Percentiles rank a stretch among this genome's conserved stretches.
Evolutionary conservation across 768 basidiomycete species (phyloP).

Genomic region (Leccinum sublutescens): DNA sequence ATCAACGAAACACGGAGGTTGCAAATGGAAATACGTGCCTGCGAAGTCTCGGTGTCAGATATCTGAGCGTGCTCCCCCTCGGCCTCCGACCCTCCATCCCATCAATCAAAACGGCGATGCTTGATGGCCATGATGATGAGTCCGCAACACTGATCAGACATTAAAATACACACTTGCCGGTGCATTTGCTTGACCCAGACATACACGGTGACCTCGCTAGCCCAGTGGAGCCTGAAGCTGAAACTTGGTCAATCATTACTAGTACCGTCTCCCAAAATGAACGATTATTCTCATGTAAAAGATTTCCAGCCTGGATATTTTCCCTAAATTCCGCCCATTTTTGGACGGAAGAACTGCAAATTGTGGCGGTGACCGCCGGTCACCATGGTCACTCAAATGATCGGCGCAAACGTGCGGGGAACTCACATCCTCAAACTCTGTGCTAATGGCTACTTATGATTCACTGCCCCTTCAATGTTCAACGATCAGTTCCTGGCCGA

Average conservation of each 20-base stretch:
- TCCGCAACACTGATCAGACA: background rate
- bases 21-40: background rate
- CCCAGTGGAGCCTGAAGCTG: background rate
- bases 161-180: background rate
- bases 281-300: too few relatives aligned
- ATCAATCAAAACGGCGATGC: slow-evolving; percentile 13
- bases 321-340: background rate
- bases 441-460: background rate
- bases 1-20: background rate
- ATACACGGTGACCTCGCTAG: background rate
- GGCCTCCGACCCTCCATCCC: background rate
- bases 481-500: background rate
- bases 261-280: too few relatives aligned
- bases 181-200: background rate
- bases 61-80: background rate
- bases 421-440: background rate
- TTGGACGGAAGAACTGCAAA: background rate
- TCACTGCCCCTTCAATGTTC: background rate
- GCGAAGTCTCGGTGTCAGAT: background rate
- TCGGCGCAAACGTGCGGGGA: background rate
- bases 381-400: background rate
- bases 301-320: background rate
- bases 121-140: background rate
- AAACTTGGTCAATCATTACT: too few relatives aligned
- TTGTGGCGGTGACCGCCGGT: background rate